A percentile compares a stretch with the other conserved stretches of the same genome.
Conservation (phyloP, 73 alveolate genomes). For the Paramecium sonneborni region DNA sequence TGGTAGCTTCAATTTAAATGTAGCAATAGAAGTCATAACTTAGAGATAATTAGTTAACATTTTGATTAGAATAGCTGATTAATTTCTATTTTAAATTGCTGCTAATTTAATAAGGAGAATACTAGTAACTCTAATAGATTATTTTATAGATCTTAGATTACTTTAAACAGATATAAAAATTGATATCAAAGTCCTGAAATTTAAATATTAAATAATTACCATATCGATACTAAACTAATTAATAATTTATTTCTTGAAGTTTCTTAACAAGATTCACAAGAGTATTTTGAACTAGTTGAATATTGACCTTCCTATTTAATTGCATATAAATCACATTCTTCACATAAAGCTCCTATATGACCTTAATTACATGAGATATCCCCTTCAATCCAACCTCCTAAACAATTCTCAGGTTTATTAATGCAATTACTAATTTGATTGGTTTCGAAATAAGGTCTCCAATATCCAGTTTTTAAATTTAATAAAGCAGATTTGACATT, state of each 20-base stretch:
- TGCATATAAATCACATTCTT: slow-evolving; percentile 5
- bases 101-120: neutral
- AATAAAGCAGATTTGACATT: too few relatives aligned
- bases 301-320: too few relatives aligned
- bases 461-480: too few relatives aligned
- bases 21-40: neutral
- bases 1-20: neutral
- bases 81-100: neutral
- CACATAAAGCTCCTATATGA: slow-evolving; percentile 62
- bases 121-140: neutral
- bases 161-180: neutral
- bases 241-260: neutral
- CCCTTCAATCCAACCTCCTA: slow-evolving; percentile 29
- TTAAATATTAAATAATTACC: too few relatives aligned
- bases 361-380: neutral
- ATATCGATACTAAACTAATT: too few relatives aligned
- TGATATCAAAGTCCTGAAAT: neutral
- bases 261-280: too few relatives aligned
- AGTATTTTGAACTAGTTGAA: too few relatives aligned
- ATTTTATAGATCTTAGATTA: neutral
- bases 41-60: neutral
- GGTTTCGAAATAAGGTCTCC: too few relatives aligned
- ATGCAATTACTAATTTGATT: too few relatives aligned
- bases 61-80: neutral
- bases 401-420: too few relatives aligned